Evolutionary conservation across 495 filamentous ascomycete species (phyloP), one percentile per base, ranked within the genome.

Genomic region (Aspergillus steynii): DNA sequence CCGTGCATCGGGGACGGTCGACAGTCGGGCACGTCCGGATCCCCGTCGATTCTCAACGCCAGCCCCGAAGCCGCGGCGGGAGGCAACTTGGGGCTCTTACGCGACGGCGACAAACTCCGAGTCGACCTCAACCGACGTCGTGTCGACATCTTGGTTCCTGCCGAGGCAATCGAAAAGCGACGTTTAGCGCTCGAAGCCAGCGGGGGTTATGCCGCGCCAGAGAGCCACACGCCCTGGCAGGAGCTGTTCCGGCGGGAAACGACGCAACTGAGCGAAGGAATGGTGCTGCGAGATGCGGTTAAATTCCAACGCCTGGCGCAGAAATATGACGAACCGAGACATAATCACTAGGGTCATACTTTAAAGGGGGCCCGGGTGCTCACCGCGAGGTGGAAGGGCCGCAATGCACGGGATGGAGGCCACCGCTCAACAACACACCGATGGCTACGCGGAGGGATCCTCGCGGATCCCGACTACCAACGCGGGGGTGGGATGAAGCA

Each of bases 111-210:
- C 62, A 76, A 72, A 52, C 67, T 87, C 20, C 74, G 82, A 6
- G 82, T 87, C 50, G 85, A 87, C 61, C 68, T 85, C 58, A 81
- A 73, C 56, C 81, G 80, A 61, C 77, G 79, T 14, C 76, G 71
- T 3, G 78, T 87, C 0, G 77, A 87, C 61, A 77, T 87, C 29
- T 67, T 84, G 48, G 72, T 86, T 12, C 68, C 72, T 1, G 74
- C 80, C 32, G 75, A 80, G n/a, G 92, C 95, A 71, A 71, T 99
- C 61, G 80, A 74, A 15, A 73, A 78, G 63, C 77, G 93, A 60
- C 82, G 83, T 70, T 80, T 85, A 61, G 84, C 82, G 7, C 56
- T 77, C 14, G 63, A 69, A 14, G 56, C 64, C 0, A 58, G 65
- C 8, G 81, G 78, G 3, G 76, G 76, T 2, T 79, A 75, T 56